phyloP scores from a whole-genome alignment of 2,329 filamentous ascomycete genomes.

The Pseudogymnoascus sp. region DNA sequence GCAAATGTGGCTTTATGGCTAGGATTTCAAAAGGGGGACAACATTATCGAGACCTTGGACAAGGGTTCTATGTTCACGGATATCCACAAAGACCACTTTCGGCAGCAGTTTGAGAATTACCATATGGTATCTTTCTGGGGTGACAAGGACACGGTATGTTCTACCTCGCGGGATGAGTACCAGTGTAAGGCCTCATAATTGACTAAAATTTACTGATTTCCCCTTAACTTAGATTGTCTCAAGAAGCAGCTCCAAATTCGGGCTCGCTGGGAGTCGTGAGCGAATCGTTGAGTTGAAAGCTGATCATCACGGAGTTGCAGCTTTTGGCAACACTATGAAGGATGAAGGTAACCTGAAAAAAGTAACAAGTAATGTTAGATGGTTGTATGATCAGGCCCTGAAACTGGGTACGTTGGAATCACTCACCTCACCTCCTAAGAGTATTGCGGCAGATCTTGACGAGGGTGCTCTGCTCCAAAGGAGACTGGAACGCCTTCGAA shows the following conservation, averaged over 20 bases:
- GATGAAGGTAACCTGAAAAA: neutral
- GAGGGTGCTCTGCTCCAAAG: neutral
- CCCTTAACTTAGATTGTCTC: slow-evolving; percentile 10
- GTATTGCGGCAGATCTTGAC: neutral
- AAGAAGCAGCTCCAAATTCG: slow-evolving; percentile 10
- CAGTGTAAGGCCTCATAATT: slow-evolving; percentile 12
- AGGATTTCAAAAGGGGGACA: slow-evolving; percentile 15
- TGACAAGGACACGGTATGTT: slow-evolving; percentile 11
- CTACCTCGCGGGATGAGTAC: neutral
- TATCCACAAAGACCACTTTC: slow-evolving; percentile 13
- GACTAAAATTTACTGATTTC: neutral
- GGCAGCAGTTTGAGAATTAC: slow-evolving; percentile 7
- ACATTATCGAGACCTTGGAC: slow-evolving; percentile 15
- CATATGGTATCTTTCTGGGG: slow-evolving; percentile 20
- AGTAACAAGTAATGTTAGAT: neutral
- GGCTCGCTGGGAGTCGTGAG: slow-evolving; percentile 9
- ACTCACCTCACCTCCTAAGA: neutral
- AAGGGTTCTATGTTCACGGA: slow-evolving; percentile 18
- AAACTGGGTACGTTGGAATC: neutral
- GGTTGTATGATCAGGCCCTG: neutral
- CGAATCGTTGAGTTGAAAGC: slow-evolving; percentile 11
- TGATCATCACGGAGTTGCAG: slow-evolving; percentile 11
- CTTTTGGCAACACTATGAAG: neutral
- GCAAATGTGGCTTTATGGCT: slow-evolving; percentile 14
- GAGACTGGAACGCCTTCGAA: neutral